These are phyloP conservation scores for Plasmodium gaboni DNA, from an alignment of 169 alveolate species.

Conservation along the genomic window DNA sequence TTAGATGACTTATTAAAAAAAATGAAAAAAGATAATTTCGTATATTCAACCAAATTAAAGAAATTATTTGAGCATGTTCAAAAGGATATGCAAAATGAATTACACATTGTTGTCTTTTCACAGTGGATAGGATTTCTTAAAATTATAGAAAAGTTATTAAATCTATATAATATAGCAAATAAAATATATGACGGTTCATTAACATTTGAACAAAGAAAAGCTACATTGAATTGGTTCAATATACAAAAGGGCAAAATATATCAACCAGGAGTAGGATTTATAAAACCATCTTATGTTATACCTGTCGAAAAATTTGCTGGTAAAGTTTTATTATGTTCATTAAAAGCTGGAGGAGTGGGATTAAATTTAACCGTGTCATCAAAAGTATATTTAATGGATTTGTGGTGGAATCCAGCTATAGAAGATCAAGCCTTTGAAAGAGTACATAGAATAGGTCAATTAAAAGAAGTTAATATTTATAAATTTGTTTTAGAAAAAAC, in stretches of 20 bases:
- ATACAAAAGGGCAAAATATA: conserved; percentile 62
- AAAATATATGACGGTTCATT: conserved; percentile 69
- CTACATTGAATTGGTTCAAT: conserved; percentile 68
- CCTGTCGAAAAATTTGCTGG: conserved; percentile 77
- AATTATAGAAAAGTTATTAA: conserved; percentile 66
- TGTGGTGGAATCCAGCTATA: conserved; percentile 95
- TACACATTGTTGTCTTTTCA: conserved; percentile 74
- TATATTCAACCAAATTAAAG: conserved; percentile 66
- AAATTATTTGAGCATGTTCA: conserved; percentile 65
- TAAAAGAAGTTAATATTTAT: conserved; percentile 85
- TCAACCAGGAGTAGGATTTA: conserved; percentile 66
- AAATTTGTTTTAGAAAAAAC: conserved; percentile 86
- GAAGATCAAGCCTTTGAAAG: conserved; percentile 95
- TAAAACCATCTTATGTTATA: conserved; percentile 10
- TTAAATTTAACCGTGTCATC: conserved; percentile 88
- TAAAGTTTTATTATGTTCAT: conserved; percentile 84
- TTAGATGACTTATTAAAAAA: conserved; percentile 57
- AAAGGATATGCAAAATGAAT: conserved; percentile 64
- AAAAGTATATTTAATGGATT: conserved; percentile 88
- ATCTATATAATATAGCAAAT: conserved; percentile 55
- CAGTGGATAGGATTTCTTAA: conserved; percentile 77
- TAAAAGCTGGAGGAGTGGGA: conserved; percentile 94
- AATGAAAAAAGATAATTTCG: conserved; percentile 72
- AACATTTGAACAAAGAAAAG: conserved; percentile 58
- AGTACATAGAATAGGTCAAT: conserved; percentile 96